These are phyloP conservation scores for Boletus tomentosulus DNA, from an alignment of 768 basidiomycete genomes.

Conservation along the genomic window DNA sequence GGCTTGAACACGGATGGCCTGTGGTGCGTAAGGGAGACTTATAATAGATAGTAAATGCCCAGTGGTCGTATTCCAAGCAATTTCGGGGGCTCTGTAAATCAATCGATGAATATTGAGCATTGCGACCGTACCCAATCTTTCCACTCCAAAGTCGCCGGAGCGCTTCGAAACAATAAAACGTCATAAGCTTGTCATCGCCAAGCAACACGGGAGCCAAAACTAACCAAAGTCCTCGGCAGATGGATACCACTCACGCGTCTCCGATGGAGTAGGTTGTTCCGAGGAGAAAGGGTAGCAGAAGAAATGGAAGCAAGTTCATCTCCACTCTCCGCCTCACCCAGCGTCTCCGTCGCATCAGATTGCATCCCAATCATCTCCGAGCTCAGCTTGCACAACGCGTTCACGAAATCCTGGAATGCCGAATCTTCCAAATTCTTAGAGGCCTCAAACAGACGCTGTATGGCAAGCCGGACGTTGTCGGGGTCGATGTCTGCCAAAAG, in stretches of 20 bases:
- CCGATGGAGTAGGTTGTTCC: constrained; percentile 46
- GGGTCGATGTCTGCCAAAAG: constrained; percentile 70
- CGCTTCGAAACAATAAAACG: constrained; percentile 42
- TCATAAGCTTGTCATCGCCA: neutral
- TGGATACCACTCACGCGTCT: constrained; percentile 87
- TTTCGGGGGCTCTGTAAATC: constrained; percentile 72
- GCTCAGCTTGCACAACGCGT: constrained; percentile 79
- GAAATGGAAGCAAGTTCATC: constrained; percentile 34
- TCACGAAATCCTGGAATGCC: constrained; percentile 75
- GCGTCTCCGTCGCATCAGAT: constrained; percentile 35
- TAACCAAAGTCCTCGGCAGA: constrained; percentile 70
- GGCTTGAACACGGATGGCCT: constrained; percentile 81
- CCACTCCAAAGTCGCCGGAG: constrained; percentile 92
- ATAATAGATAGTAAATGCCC: constrained; percentile 77
- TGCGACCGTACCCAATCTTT: constrained; percentile 75
- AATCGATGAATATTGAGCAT: constrained; percentile 84
- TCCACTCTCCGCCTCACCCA: constrained; percentile 27
- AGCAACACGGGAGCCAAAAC: constrained; percentile 22
- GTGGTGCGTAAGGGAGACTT: constrained; percentile 64
- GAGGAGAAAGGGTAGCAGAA: constrained; percentile 38
- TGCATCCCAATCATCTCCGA: constrained; percentile 93
- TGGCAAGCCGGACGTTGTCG: constrained; percentile 66
- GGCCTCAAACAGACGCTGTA: constrained; percentile 83
- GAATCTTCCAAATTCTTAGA: constrained; percentile 79
- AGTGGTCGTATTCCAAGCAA: constrained; percentile 84